Evolutionary conservation across 495 filamentous ascomycete species (phyloP).

Genomic region (Xylaria sp.): DNA sequence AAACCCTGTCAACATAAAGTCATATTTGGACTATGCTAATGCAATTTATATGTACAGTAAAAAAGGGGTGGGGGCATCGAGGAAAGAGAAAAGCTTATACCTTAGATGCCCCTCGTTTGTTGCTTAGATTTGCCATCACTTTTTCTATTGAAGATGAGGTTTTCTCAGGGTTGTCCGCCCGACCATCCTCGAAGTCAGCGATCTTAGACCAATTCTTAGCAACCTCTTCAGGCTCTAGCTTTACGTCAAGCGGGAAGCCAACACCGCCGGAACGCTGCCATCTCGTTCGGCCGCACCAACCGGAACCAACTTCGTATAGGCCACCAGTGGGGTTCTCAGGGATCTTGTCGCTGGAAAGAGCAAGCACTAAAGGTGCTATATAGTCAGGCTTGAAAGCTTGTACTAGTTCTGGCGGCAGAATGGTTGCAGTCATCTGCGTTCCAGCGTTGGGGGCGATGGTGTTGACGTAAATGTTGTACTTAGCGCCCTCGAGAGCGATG

Average conservation of each 20-base stretch:
- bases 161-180: conserved; percentile 88
- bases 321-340: conserved; percentile 84
- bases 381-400: conserved; percentile 99
- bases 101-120: conserved; percentile 61
- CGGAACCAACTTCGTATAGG: conserved; percentile 95
- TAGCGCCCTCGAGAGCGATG: conserved; percentile 89
- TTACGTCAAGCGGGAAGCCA: conserved; percentile 89
- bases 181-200: conserved; percentile 85
- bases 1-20: conserved; percentile 41
- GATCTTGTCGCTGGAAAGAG: conserved; percentile 86
- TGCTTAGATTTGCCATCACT: conserved; percentile 92
- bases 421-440: conserved; percentile 92
- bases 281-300: conserved; percentile 89
- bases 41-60: conserved; percentile 33
- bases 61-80: conserved; percentile 31
- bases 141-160: conserved; percentile 76
- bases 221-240: conserved; percentile 87
- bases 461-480: conserved; percentile 99
- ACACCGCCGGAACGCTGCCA: conserved; percentile 94
- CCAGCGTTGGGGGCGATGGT: conserved; percentile 98
- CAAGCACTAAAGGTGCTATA: conserved; percentile 89
- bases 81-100: conserved; percentile 51
- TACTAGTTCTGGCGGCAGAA: conserved; percentile 97
- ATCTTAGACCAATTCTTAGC: conserved; percentile 79
- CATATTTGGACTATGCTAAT: conserved; percentile 40